Percentiles rank a stretch among this genome's conserved stretches.
Conservation (phyloP, 805 yeast species). For the Ogataea trehalophila region DNA sequence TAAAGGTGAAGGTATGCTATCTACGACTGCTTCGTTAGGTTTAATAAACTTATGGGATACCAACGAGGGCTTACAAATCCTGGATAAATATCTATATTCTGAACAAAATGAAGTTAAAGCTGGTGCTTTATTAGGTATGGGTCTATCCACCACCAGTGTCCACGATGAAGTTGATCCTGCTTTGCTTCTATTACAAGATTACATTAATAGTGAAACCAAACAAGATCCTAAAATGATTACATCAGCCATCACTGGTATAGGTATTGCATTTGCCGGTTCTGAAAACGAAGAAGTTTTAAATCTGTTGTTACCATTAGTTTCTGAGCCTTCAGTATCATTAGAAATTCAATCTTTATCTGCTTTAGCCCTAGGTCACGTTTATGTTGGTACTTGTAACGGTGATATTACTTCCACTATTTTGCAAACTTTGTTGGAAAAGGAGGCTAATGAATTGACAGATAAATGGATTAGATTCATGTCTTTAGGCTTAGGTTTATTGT, state of each 20-base stretch:
- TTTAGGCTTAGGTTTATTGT: conserved; percentile 84
- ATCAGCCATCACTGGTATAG: conserved; percentile 86
- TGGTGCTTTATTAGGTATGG: conserved; percentile 95
- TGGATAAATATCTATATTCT: conserved; percentile 85
- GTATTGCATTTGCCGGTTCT: conserved; percentile 93
- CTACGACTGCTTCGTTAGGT: conserved; percentile 90
- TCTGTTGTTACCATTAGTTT: conserved; percentile 73
- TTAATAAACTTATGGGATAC: conserved; percentile 88
- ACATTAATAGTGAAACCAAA: conserved; percentile 39
- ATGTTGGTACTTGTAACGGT: conserved; percentile 94
- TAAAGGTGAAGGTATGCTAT: conserved; percentile 84
- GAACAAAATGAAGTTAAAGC: conserved; percentile 86
- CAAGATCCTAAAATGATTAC: conserved; percentile 61
- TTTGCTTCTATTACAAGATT: conserved; percentile 77
- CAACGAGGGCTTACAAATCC: conserved; percentile 80
- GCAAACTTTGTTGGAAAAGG: conserved; percentile 85
- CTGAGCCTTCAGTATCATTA: conserved; percentile 67
- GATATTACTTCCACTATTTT: conserved; percentile 89
- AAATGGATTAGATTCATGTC: conserved; percentile 90
- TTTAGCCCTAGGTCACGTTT: conserved; percentile 86
- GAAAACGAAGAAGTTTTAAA: conserved; percentile 78
- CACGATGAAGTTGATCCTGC: conserved; percentile 97
- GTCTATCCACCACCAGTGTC: conserved; percentile 85
- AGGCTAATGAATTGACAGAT: conserved; percentile 66
- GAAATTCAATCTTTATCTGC: conserved; percentile 86